Conservation (phyloP, 495 filamentous ascomycete species). For the Durotheca rogersii region DNA sequence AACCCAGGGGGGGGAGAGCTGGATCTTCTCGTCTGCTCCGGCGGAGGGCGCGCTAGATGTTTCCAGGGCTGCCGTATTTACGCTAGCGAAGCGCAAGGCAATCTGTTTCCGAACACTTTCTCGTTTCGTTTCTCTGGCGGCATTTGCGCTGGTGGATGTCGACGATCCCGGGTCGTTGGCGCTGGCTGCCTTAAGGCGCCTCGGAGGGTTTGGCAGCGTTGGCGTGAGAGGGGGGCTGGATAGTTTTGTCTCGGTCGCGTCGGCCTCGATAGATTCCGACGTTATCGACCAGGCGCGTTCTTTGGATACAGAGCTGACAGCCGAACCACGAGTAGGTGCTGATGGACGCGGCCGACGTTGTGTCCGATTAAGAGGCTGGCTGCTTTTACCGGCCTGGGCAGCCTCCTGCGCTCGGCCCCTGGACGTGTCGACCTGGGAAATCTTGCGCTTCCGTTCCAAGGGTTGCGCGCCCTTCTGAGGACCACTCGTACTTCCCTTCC, state of each 20-base stretch:
- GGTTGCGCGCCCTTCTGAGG: slow-evolving; percentile 2
- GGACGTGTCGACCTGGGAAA: slow-evolving; percentile 32
- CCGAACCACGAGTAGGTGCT: slow-evolving; percentile 4
- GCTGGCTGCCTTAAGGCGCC: neutral
- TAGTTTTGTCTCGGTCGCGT: slow-evolving; percentile 14
- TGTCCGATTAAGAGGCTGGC: slow-evolving; percentile 4
- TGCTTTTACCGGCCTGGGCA: slow-evolving; percentile 3
- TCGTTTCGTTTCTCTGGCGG: neutral
- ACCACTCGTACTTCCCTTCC: slow-evolving; percentile 6
- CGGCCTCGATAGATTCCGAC: slow-evolving; percentile 19
- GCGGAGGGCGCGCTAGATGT: neutral
- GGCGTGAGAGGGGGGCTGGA: slow-evolving; percentile 36
- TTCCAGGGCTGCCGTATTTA: slow-evolving; percentile 7
- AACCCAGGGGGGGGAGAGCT: slow-evolving; percentile 6
- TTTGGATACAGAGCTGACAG: slow-evolving; percentile 4
- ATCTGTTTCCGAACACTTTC: slow-evolving; percentile 35
- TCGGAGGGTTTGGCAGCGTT: slow-evolving; percentile 26
- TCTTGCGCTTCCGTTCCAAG: slow-evolving; percentile 34
- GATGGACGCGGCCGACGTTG: slow-evolving; percentile 21
- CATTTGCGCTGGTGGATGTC: neutral
- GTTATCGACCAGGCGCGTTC: slow-evolving; percentile 7
- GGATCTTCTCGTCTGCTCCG: slow-evolving; percentile 4
- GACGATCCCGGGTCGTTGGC: slow-evolving; percentile 6
- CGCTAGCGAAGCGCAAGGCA: slow-evolving; percentile 40
- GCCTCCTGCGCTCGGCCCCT: slow-evolving; percentile 19